Evolutionary conservation across 2,329 filamentous ascomycete species (phyloP), one percentile per base, ranked within the genome.

Genomic region (Clonostachys sp.): DNA sequence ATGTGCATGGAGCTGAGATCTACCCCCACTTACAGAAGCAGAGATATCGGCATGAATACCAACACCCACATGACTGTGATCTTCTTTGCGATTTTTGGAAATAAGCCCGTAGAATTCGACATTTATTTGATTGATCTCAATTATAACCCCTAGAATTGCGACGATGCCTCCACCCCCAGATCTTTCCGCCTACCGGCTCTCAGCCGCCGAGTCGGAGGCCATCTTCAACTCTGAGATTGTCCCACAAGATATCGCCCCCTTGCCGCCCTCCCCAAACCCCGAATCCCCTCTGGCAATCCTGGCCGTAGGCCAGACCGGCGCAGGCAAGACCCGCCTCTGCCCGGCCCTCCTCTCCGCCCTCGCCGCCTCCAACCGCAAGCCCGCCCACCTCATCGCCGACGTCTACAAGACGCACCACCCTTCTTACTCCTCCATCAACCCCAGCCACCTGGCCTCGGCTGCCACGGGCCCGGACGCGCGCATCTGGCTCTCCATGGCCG

Each of bases 331-430:
- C 14, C 65, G 65, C 47, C 62, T 70, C 2, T 67, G 71, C 12
- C 71, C 70, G 3, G 53, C 57, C 34, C 57, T 75, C 44, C 58
- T 63, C 16, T 43, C 51, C 5, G 65, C 67, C 42, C 54, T 75
- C 33, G 45, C 13, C 44, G 50, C 42, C 40, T 49, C 45, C 39
- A 45, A 17, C 14, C 45, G 30, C 12, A 20, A 12, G 16, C 49
- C 59, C 14, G 64, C 62, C 16, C 72, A 76, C 59, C 65, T 76
- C 52, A 68, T 75, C 47, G 71, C 72, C 46, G 72, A 75, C 63
- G 70, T 68, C 18, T 74, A 73, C 66, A 76, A 76, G 54, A 65
- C 66, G 5, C 69, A 73, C 59, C 72, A 76, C 57, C 73, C 73
- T 0, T 50, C 60, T 16, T 74, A 73, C 57, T 33, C 52, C 13